Evolutionary conservation across 2,329 filamentous ascomycete species (phyloP), one percentile per base, ranked within the genome.

Genomic region (Westerdykella ornata): DNA sequence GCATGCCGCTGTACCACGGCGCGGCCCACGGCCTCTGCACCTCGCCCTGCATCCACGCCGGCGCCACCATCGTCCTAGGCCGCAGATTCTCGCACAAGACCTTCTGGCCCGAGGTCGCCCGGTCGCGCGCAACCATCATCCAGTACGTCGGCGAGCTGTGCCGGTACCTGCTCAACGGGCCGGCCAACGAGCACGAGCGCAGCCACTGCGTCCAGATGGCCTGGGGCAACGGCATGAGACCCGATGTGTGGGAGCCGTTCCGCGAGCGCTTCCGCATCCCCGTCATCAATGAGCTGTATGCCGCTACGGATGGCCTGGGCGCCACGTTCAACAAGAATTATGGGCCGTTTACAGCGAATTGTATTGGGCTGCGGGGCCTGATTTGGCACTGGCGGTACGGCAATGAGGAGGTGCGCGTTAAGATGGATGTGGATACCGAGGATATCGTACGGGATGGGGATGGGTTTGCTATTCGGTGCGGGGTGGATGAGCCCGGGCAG

Each of bases 201-300:
- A 49, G 49, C 11, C 59, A 67, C 41, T 60, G 56, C 14, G 62
- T 63, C 2, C 35, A 57, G 15, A 44, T 63, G 43, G 63, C 62
- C 3, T 67, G 59, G 60, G 65, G 66, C 11, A 69, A 69, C 37
- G 66, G 66, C n/a, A 65, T 69, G 61, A 46, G 66, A 11, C 62
- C 64, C 11, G 66, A 69, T 44, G 64, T 69, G 0, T 69, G 66
- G 64, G 62, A 66, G 40, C 53, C 51, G 0, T 69, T 69, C 42
- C 56, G 63, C 14, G 48, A 67, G 37, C 55, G 66, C 2, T 69
- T 68, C 44, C 55, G 56, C 12, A 66, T 68, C 30, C 58, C 61
- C 4, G 48, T 60, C 14, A 66, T 69, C 41, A 58, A 65, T 29
- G 66, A 69, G 47, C 47, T 68, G 13, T 69, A 66, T 39, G 64